A percentile compares a stretch with the other conserved stretches of the same genome.
phyloP scores from a whole-genome alignment of 495 filamentous ascomycete species.

The Talaromyces stipitatus region DNA sequence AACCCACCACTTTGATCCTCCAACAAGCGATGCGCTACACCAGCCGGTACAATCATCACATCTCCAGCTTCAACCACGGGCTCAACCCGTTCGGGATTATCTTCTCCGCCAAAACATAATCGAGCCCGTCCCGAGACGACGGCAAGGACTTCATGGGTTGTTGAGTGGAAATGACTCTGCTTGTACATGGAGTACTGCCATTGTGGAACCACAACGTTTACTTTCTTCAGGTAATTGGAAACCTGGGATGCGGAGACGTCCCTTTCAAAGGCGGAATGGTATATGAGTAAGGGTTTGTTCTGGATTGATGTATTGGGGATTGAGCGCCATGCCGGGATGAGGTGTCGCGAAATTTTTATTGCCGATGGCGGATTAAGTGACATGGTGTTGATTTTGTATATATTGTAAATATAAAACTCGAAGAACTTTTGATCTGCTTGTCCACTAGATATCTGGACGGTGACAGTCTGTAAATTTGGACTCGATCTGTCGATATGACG shows the following conservation, averaged over 20 bases:
- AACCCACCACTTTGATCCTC: slow-evolving; percentile 49
- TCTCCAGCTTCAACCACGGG: slow-evolving; percentile 49
- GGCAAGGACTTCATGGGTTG: slow-evolving; percentile 58
- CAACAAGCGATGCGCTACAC: slow-evolving; percentile 55
- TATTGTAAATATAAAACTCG: neutral
- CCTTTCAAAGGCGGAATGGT: slow-evolving; percentile 43
- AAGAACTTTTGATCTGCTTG: neutral
- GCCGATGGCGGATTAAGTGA: slow-evolving; percentile 36
- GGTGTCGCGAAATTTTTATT: slow-evolving; percentile 46
- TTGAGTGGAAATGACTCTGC: slow-evolving; percentile 58
- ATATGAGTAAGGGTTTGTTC: slow-evolving; percentile 54
- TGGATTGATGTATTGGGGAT: slow-evolving; percentile 61
- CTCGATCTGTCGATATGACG: neutral
- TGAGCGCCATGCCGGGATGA: slow-evolving; percentile 49
- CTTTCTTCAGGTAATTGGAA: slow-evolving; percentile 40
- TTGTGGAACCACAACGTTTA: slow-evolving; percentile 51
- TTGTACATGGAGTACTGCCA: slow-evolving; percentile 64
- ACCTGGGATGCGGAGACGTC: slow-evolving; percentile 38
- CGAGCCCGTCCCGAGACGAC: slow-evolving; percentile 49
- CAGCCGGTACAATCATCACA: slow-evolving; percentile 59
- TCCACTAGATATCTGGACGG: neutral
- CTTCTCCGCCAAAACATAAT: slow-evolving; percentile 61
- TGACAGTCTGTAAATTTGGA: neutral
- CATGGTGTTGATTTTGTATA: slow-evolving; percentile 12
- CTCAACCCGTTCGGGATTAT: slow-evolving; percentile 51